A percentile compares a stretch with the other conserved stretches of the same genome.
Evolutionary conservation across 2,329 filamentous ascomycete genomes (phyloP).

Genomic region (Trichoderma aggressivum): DNA sequence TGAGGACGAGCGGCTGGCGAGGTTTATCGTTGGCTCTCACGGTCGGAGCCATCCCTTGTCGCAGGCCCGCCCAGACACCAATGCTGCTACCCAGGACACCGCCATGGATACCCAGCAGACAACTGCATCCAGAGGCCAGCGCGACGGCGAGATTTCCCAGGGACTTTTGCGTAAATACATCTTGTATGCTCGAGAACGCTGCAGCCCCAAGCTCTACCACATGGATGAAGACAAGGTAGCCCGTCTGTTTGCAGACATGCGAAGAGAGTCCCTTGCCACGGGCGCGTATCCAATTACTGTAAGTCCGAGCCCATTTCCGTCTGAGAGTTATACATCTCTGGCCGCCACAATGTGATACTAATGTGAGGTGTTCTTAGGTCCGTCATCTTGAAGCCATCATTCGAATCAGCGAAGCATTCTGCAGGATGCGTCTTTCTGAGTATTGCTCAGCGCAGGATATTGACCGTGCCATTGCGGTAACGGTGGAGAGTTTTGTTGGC

Average conservation of each 20-base stretch:
- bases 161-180: constrained; percentile 95
- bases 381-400: constrained; percentile 98
- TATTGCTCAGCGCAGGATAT: constrained; percentile 90
- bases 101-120: constrained; percentile 34
- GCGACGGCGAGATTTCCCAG: constrained; percentile 73
- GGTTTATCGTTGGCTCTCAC: constrained; percentile 93
- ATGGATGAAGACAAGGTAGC: constrained; percentile 98
- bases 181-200: constrained; percentile 86
- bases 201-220: constrained; percentile 88
- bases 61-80: constrained; percentile 39
- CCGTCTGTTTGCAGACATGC: constrained; percentile 92
- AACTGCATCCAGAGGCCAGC: constrained; percentile 21
- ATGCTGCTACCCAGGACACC: constrained; percentile 43
- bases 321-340: background rate
- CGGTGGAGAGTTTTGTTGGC: constrained; percentile 91
- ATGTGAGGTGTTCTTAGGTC: constrained; percentile 54
- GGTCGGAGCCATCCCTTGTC: constrained; percentile 76
- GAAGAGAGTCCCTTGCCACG: constrained; percentile 85
- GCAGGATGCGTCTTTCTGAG: constrained; percentile 96
- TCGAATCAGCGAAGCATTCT: constrained; percentile 90
- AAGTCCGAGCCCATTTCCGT: constrained; percentile 39
- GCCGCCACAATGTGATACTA: background rate
- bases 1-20: constrained; percentile 89
- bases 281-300: constrained; percentile 98
- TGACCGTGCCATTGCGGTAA: constrained; percentile 94